Evolutionary conservation across 768 basidiomycete genomes (phyloP).

Genomic region (Suillus ampliporus): DNA sequence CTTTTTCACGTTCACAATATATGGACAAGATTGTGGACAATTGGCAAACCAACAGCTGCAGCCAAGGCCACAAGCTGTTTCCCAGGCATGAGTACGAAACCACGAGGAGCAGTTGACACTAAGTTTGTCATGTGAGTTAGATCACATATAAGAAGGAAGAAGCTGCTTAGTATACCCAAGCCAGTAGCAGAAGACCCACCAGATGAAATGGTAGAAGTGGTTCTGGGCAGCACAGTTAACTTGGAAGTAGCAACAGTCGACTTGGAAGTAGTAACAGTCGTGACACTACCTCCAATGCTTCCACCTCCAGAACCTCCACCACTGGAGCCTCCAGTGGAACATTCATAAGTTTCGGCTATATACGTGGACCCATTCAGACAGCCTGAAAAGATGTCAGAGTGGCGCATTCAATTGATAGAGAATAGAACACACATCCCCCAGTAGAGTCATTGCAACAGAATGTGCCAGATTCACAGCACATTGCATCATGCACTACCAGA

Average conservation of each 20-base stretch:
- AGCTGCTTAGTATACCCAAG: conserved; percentile 7
- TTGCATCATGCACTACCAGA: conserved; percentile 20
- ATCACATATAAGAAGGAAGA: neutral
- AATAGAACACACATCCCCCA: conserved; percentile 26
- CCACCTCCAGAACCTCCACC: neutral
- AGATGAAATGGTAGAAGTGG: neutral
- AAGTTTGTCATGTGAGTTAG: neutral
- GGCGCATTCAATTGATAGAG: neutral
- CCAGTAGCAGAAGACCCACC: neutral
- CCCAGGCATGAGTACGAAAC: conserved; percentile 6
- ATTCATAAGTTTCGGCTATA: neutral
- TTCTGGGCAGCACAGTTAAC: neutral
- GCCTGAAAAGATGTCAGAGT: conserved; percentile 16
- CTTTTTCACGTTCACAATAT: neutral
- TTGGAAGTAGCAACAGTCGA: conserved; percentile 18
- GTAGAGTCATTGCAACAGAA: conserved; percentile 26
- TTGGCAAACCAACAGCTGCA: conserved; percentile 8
- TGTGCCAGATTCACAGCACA: conserved; percentile 21
- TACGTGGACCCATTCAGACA: conserved; percentile 14
- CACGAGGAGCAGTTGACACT: conserved; percentile 12
- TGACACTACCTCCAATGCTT: too few species aligned
- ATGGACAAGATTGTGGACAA: neutral
- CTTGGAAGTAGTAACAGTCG: too few species aligned
- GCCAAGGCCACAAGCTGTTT: conserved; percentile 14
- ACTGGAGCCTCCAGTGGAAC: conserved; percentile 2